These are phyloP conservation scores for Cynara cardunculus DNA, from an alignment of 129 eudicot genomes.

Conservation along the genomic window DNA sequence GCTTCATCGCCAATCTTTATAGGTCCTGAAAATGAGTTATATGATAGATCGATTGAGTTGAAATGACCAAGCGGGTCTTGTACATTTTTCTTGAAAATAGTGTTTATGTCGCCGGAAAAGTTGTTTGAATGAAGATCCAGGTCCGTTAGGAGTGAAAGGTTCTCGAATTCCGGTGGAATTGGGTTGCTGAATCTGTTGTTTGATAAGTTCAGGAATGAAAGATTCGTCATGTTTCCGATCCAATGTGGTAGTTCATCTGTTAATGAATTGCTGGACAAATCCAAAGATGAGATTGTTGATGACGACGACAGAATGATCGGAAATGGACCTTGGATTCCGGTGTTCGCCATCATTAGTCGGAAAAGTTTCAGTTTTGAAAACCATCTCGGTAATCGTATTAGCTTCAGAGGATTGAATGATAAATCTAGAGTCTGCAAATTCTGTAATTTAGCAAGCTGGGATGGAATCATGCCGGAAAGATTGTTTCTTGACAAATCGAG, in stretches of 20 bases:
- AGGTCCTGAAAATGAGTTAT: constrained; percentile 53
- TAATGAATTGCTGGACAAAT: constrained; percentile 60
- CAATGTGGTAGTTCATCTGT: constrained; percentile 60
- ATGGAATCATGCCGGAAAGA: constrained; percentile 48
- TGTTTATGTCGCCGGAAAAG: constrained; percentile 52
- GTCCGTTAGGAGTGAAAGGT: constrained; percentile 48
- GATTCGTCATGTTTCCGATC: constrained; percentile 80
- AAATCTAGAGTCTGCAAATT: constrained; percentile 48
- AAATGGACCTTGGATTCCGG: constrained; percentile 61
- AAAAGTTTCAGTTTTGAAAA: constrained; percentile 41
- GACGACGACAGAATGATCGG: constrained; percentile 52
- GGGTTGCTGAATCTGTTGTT: constrained; percentile 48
- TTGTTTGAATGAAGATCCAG: constrained; percentile 91
- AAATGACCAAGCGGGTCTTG: constrained; percentile 54
- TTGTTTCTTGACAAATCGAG: constrained; percentile 67
- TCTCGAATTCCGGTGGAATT: constrained; percentile 56
- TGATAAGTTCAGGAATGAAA: constrained; percentile 56
- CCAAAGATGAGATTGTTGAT: constrained; percentile 45
- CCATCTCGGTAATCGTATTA: constrained; percentile 49
- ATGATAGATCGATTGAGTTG: constrained; percentile 57
- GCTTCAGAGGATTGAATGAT: constrained; percentile 55
- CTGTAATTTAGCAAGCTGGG: constrained; percentile 45
- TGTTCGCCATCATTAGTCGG: constrained; percentile 47
- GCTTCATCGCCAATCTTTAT: constrained; percentile 36
- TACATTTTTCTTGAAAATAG: constrained; percentile 42